Percentiles rank a stretch among this genome's conserved stretches.
Conservation (phyloP, 1,284 basidiomycete genomes). For the Ustilago vetiveriae region DNA sequence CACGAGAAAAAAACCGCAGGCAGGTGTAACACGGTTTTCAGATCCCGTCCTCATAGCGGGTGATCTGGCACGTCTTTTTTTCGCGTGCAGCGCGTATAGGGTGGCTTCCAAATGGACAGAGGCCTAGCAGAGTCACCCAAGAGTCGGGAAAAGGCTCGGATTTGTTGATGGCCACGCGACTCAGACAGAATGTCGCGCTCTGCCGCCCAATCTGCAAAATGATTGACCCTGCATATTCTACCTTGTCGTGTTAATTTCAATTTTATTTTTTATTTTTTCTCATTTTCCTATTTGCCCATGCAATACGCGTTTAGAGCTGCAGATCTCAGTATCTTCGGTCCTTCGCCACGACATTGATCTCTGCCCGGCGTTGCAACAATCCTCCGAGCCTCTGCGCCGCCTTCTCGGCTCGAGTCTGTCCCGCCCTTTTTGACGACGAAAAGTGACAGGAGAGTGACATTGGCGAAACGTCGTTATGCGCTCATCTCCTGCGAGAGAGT, state of each 20-base stretch:
- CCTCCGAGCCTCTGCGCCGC: not conserved
- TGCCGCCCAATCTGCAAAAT: not conserved
- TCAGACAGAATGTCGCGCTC: slow-evolving; percentile 1
- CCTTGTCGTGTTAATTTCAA: not conserved
- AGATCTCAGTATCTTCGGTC: not conserved
- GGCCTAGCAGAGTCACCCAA: too few relatives aligned
- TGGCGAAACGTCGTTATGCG: slow-evolving; percentile 11
- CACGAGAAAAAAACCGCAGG: too few relatives aligned
- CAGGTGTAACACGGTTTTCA: too few relatives aligned
- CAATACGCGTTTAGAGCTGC: not conserved
- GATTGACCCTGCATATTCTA: slow-evolving; percentile 13
- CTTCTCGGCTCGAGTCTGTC: slow-evolving; percentile 1
- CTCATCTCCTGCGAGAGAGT: not conserved
- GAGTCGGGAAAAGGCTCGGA: too few relatives aligned
- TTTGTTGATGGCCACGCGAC: slow-evolving; percentile 13
- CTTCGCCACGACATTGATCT: slow-evolving; percentile 10
- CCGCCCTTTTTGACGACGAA: not conserved
- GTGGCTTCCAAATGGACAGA: too few relatives aligned
- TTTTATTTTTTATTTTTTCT: not conserved
- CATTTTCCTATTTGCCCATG: not conserved
- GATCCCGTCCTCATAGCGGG: not conserved
- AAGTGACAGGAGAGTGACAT: not conserved
- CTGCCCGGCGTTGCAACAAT: slow-evolving; percentile 10
- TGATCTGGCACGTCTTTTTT: slow-evolving; percentile 10
- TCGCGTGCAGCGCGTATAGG: not conserved